Conservation (phyloP, 108 stramenopile species). For the Parietichytrium sp. region DNA sequence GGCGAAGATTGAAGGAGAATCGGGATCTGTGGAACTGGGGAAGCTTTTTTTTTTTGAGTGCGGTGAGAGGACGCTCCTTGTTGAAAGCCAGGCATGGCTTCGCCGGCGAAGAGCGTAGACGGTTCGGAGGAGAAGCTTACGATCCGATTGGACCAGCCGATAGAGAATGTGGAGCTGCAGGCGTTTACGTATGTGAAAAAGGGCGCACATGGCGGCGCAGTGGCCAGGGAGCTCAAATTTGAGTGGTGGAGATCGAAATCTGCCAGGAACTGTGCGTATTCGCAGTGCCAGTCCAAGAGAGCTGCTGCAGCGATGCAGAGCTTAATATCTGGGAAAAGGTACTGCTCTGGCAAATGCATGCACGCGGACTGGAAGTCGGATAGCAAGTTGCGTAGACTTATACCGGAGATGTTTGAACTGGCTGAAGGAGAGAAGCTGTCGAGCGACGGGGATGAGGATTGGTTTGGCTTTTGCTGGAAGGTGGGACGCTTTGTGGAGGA, state of each 20-base stretch:
- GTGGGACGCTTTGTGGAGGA: conserved; percentile 42
- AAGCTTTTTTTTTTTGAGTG: no score
- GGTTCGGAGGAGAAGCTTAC: conserved; percentile 10
- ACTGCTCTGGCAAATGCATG: conserved; percentile 20
- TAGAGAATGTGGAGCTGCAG: conserved; percentile 15
- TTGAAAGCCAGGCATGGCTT: no score
- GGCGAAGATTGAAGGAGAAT: no score
- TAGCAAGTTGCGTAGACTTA: no score
- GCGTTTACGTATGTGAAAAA: neutral
- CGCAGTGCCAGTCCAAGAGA: neutral
- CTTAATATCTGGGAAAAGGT: neutral
- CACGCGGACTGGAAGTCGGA: neutral
- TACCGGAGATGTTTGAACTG: no score
- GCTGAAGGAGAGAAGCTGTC: neutral
- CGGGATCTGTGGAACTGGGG: no score
- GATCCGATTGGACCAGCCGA: conserved; percentile 24
- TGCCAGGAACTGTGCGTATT: neutral
- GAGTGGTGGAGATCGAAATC: conserved; percentile 10
- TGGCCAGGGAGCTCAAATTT: conserved; percentile 5
- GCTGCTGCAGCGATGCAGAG: neutral
- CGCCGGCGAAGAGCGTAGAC: neutral
- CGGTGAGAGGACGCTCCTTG: no score
- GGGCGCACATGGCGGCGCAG: conserved; percentile 19
- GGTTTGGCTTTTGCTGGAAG: no score
- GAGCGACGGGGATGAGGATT: neutral